These are phyloP conservation scores for Lipomyces sp. DNA, from an alignment of 805 yeast genomes.

Conservation along the genomic window DNA sequence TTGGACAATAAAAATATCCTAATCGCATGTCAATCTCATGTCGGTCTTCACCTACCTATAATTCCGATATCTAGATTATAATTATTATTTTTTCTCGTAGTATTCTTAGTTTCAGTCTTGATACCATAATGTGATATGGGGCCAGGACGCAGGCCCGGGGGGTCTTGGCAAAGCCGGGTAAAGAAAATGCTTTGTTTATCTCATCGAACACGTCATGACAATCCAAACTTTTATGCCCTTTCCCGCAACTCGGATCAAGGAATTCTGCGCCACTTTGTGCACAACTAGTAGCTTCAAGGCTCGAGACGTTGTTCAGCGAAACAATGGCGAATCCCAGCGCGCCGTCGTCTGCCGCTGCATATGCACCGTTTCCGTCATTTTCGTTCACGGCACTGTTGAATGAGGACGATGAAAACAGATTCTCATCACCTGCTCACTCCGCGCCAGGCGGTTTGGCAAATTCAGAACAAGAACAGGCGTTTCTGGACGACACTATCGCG, in stretches of 20 bases:
- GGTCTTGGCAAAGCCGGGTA: background rate
- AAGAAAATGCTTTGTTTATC: background rate
- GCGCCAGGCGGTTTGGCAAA: background rate
- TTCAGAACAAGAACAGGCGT: conserved; percentile 22
- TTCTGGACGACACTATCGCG: conserved; percentile 20
- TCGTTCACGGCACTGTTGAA: conserved; percentile 29
- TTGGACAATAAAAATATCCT: too few species aligned
- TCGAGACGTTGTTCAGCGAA: background rate
- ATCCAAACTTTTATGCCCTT: conserved; percentile 5
- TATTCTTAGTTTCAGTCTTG: too few species aligned
- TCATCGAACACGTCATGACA: background rate
- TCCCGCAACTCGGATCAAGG: conserved; percentile 12
- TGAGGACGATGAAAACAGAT: conserved; percentile 5
- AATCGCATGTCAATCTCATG: too few species aligned
- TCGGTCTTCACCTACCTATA: too few species aligned
- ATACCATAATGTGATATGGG: too few species aligned
- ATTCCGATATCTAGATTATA: too few species aligned
- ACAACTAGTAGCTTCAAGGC: background rate
- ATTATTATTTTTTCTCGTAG: too few species aligned
- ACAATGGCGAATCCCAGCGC: background rate
- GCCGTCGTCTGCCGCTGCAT: background rate
- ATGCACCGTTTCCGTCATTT: conserved; percentile 33
- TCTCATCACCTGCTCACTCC: background rate
- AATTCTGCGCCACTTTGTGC: background rate
- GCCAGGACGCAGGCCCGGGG: too few species aligned